phyloP scores from a whole-genome alignment of 2,329 filamentous ascomycete genomes.

The Phialemonium atrogriseum region DNA sequence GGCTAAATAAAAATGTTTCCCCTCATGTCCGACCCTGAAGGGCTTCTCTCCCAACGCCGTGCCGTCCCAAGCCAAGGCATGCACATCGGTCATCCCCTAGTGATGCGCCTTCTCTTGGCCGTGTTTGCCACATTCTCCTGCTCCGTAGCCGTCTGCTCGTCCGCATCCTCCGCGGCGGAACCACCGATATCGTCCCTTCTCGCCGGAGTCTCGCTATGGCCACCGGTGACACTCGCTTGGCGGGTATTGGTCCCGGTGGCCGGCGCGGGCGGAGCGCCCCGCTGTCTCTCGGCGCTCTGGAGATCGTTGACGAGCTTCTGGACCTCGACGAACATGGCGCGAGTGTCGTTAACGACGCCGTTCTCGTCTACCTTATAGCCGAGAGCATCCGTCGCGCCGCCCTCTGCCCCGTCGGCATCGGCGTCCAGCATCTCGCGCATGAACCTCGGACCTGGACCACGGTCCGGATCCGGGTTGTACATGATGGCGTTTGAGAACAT shows the following conservation, averaged over 20 bases:
- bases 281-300: conserved; percentile 61
- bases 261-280: conserved; percentile 27
- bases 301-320: conserved; percentile 70
- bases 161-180: conserved; percentile 3
- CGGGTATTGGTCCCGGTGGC: conserved; percentile 9
- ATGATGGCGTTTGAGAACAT: conserved; percentile 99
- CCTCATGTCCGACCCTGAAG: neutral
- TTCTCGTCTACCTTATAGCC: conserved; percentile 70
- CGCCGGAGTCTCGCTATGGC: conserved; percentile 3
- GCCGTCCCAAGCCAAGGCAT: no score
- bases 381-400: conserved; percentile 33
- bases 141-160: conserved; percentile 6
- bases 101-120: conserved; percentile 12
- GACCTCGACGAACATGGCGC: conserved; percentile 84
- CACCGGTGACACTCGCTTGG: conserved; percentile 10
- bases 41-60: neutral
- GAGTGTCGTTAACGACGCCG: conserved; percentile 77
- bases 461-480: conserved; percentile 83
- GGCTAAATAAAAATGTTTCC: neutral
- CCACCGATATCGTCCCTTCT: conserved; percentile 2
- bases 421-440: conserved; percentile 31
- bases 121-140: conserved; percentile 6
- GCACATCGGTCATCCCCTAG: conserved; percentile 7
- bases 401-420: conserved; percentile 25
- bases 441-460: conserved; percentile 59